Conservation (phyloP, 2,329 filamentous ascomycete species). For the Endocalyx cinctus region DNA sequence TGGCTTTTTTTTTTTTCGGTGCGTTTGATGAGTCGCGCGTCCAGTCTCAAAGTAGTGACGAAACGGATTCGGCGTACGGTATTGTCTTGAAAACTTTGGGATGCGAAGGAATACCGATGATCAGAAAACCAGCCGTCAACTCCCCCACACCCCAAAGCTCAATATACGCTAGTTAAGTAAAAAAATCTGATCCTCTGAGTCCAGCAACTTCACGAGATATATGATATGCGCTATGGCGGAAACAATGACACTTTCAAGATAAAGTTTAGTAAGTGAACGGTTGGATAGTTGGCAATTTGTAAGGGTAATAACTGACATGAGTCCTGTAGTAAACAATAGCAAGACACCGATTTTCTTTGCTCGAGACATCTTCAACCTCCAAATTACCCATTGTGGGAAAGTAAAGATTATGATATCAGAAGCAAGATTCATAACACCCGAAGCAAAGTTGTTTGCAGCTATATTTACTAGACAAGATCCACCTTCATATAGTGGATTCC, state of each 20-base stretch:
- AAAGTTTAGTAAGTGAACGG: too few species aligned
- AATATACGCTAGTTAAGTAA: conserved; percentile 7
- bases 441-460: conserved; percentile 8
- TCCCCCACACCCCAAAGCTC: conserved; percentile 14
- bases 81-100: conserved; percentile 8
- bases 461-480: conserved; percentile 10
- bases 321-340: background rate
- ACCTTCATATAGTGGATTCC: conserved; percentile 3
- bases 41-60: conserved; percentile 5
- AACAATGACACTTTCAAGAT: conserved; percentile 11
- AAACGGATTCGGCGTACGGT: conserved; percentile 5
- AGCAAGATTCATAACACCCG: conserved; percentile 13
- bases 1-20: too few species aligned
- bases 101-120: conserved; percentile 11
- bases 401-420: conserved; percentile 12
- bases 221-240: conserved; percentile 10
- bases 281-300: too few species aligned
- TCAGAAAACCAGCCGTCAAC: conserved; percentile 13
- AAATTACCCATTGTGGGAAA: conserved; percentile 14
- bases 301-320: too few species aligned
- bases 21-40: too few species aligned
- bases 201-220: conserved; percentile 5
- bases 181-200: conserved; percentile 8
- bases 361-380: conserved; percentile 12
- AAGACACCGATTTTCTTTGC: conserved; percentile 10